Base-by-base conservation (phyloP, 1,284 basidiomycete genomes). In the Ganoderma leucocontextum region DNA sequence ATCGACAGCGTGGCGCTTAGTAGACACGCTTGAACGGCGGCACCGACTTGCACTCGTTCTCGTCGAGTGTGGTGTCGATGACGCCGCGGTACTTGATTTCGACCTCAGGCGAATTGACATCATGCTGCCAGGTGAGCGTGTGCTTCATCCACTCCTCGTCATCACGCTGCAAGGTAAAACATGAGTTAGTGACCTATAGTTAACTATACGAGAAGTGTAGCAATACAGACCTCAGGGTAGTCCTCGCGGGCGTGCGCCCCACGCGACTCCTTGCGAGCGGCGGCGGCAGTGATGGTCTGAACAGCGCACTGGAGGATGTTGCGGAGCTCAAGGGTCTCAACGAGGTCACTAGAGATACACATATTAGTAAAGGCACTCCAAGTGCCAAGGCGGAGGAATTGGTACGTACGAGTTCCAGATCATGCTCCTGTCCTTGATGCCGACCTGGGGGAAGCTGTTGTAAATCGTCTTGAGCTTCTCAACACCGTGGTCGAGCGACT, bases 181-280 rank as follows among this genome's bases (percentile, higher is more conserved):
- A 41, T n/a, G n/a, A n/a, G n/a, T 22, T 2, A 47, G 39, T 35
- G 44, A 52, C 19, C 8, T 3, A 29, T 29, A 15, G 4, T 19
- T 25, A 13, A 19, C n/a, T 12, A 15, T 7, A 39, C 1, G 25
- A 1, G 22, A 39, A 25, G 29, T 19, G 35, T 6, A 39, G 33
- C 4, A 8, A 47, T 13, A 83, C 86, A 68, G 71, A 95, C 93
- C 72, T 96, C 94, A 70, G 95, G 91, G 86, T 81, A 98, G 82
- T 99, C 98, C 82, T 98, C 96, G 75, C 97, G 94, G 58, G 98
- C 97, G 79, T 99, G 98, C 42, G 97, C 97, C 78, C 97, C 97
- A 80, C 97, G 94, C 49, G 95, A 97, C 81, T 99, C 98, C 84
- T 98, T 95, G 75, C 98, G 93, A 65, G 96, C 96, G 69, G 96